Percentiles rank a stretch among this genome's conserved stretches.
Evolutionary conservation across 495 filamentous ascomycete genomes (phyloP).

Genomic region (Lophium mytilinum): DNA sequence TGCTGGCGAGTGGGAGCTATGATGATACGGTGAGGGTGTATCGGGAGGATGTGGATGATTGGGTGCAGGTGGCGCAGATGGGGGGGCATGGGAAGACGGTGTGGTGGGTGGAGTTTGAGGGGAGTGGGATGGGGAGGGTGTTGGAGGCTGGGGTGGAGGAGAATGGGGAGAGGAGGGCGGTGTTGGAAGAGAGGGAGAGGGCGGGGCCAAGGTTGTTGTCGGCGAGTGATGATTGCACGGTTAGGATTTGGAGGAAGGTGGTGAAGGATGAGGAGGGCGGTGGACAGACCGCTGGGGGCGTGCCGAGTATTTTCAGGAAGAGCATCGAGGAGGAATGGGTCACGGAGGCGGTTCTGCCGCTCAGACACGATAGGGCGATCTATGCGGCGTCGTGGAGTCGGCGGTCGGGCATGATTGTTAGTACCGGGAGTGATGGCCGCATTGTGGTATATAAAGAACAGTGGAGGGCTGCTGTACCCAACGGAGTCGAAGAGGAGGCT

Average conservation of each 20-base stretch:
- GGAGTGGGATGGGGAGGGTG: slow-evolving; percentile 32
- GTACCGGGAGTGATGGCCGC: slow-evolving; percentile 75
- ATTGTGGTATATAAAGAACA: slow-evolving; percentile 69
- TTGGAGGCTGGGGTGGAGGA: slow-evolving; percentile 52
- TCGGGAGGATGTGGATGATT: slow-evolving; percentile 86
- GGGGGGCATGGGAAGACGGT: slow-evolving; percentile 74
- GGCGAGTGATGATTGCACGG: slow-evolving; percentile 68
- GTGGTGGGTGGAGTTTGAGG: slow-evolving; percentile 82
- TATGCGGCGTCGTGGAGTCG: slow-evolving; percentile 78
- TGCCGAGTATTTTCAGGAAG: slow-evolving; percentile 75
- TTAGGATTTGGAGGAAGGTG: slow-evolving; percentile 67
- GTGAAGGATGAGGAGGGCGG: slow-evolving; percentile 46
- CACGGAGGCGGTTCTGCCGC: slow-evolving; percentile 61
- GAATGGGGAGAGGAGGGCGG: slow-evolving; percentile 34
- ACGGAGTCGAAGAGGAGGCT: slow-evolving; percentile 35
- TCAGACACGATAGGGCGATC: slow-evolving; percentile 66
- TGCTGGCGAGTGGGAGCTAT: slow-evolving; percentile 80
- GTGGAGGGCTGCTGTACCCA: slow-evolving; percentile 22
- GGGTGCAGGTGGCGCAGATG: slow-evolving; percentile 79
- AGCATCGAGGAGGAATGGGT: slow-evolving; percentile 73
- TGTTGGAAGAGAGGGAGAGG: slow-evolving; percentile 33
- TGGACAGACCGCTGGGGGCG: slow-evolving; percentile 32
- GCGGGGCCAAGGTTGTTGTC: slow-evolving; percentile 62
- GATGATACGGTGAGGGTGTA: slow-evolving; percentile 87
- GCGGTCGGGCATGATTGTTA: slow-evolving; percentile 65